Evolutionary conservation across 257 asterid genomes (phyloP).

Genomic region (Nicotiana benthamiana): DNA sequence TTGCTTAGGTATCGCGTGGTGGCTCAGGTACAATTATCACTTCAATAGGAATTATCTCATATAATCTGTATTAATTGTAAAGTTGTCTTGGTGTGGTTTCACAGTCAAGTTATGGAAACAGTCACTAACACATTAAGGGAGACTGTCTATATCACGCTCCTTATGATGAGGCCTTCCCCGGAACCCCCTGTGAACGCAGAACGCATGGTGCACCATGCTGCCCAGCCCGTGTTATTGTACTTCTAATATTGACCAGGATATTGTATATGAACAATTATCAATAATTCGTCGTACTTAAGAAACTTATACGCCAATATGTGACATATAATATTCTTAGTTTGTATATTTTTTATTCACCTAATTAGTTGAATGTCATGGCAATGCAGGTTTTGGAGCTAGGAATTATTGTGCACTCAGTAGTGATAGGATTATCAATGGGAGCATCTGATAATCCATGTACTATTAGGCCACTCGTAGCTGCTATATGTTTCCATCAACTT

Average conservation of each 20-base stretch:
- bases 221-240: no score
- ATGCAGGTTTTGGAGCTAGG: constrained; percentile 14
- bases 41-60: no score
- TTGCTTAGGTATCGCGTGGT: constrained; percentile 17
- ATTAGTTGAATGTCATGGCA: background rate
- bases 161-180: accelerated
- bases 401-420: constrained; percentile 15
- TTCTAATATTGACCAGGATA: no score
- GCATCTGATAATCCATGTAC: constrained; percentile 20
- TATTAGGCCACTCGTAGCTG: constrained; percentile 14
- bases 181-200: accelerated
- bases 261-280: background rate
- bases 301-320: background rate
- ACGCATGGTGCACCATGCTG: no score
- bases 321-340: background rate
- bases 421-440: constrained; percentile 19
- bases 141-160: no score
- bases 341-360: background rate
- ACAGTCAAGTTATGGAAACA: no score
- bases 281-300: background rate
- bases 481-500: constrained; percentile 18
- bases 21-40: constrained; percentile 13
- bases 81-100: no score
- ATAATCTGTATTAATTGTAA: no score
- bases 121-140: no score